Conservation (phyloP, 495 filamentous ascomycete species). For the Xylaria curta region DNA sequence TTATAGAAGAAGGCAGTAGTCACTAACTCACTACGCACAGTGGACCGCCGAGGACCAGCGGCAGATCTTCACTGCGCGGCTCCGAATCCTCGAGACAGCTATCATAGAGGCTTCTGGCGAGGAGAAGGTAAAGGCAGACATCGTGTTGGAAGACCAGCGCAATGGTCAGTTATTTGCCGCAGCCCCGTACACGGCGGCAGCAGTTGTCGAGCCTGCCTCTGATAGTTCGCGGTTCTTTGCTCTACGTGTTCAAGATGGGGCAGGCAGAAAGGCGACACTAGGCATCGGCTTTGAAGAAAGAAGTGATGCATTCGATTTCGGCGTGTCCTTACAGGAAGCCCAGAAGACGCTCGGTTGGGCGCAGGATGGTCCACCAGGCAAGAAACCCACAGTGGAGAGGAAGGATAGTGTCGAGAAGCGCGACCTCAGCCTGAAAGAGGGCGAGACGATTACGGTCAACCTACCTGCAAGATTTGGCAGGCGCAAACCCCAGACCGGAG, state of each 20-base stretch:
- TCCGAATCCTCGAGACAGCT: constrained; percentile 80
- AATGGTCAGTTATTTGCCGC: constrained; percentile 80
- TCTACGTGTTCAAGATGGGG: constrained; percentile 72
- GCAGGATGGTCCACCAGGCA: constrained; percentile 31
- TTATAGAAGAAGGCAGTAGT: neutral
- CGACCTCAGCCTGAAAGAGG: constrained; percentile 82
- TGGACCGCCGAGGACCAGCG: constrained; percentile 75
- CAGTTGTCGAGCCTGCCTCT: constrained; percentile 70
- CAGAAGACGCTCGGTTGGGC: constrained; percentile 59
- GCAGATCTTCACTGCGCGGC: constrained; percentile 81
- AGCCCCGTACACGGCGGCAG: constrained; percentile 67
- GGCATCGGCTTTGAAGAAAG: constrained; percentile 89
- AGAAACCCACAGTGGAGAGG: constrained; percentile 38
- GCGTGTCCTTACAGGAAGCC: constrained; percentile 77
- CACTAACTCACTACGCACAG: constrained; percentile 24
- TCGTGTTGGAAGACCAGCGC: constrained; percentile 74
- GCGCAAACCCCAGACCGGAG: constrained; percentile 37
- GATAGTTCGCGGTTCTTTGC: constrained; percentile 84
- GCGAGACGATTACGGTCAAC: constrained; percentile 83
- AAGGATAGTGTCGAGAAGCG: constrained; percentile 58
- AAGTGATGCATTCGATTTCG: constrained; percentile 81
- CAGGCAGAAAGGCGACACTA: constrained; percentile 71
- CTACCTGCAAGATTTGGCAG: constrained; percentile 62
- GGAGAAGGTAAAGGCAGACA: constrained; percentile 69
- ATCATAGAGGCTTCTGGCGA: constrained; percentile 48